Base-by-base conservation (phyloP, 768 basidiomycete genomes). In the Tulasnella sp. region DNA sequence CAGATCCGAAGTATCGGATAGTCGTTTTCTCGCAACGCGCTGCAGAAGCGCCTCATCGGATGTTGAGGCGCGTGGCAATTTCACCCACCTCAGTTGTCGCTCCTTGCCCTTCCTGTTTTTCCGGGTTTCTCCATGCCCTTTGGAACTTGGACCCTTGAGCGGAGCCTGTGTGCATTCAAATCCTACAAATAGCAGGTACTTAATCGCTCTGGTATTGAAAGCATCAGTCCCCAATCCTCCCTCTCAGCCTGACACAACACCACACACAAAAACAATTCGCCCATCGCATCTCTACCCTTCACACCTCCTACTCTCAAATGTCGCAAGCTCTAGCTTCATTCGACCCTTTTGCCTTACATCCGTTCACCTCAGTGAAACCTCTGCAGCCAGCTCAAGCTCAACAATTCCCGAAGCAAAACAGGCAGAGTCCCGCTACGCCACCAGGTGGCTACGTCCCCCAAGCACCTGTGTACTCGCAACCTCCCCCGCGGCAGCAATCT, bases 331-430 rank as follows among this genome's bases (percentile, higher is more conserved):
- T 59, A 25, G 24, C 17, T 19, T 49, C 44, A 21, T 58, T 59
- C 57, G 38, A 59, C 49, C 57, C 57, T 9, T 59, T 59, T 27
- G 57, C 57, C 9, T 15, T 50, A 21, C 57, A 59, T 34, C 49
- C 57, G 17, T 59, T 59, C 57, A 59, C 57, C 56, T 27, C 43
- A n/a, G n/a, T n/a, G n/a, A n/a, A n/a, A n/a, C n/a, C n/a, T n/a
- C n/a, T n/a, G n/a, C n/a, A n/a, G n/a, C n/a, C n/a, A n/a, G n/a
- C n/a, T n/a, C 56, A 58, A 49, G 56, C 56, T 48, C 24, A 30
- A 22, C 56, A 58, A 46, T 49, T 51, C 56, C 43, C 50, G 29
- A 46, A 58, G 24, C 56, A 46, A 48, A 58, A 48, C 44, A 17
- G 56, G 7, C 42, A 44, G 19, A 44, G 46, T 48, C 56, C 56